phyloP scores from a whole-genome alignment of 1,284 basidiomycete species.

The Stereum hirsutum region DNA sequence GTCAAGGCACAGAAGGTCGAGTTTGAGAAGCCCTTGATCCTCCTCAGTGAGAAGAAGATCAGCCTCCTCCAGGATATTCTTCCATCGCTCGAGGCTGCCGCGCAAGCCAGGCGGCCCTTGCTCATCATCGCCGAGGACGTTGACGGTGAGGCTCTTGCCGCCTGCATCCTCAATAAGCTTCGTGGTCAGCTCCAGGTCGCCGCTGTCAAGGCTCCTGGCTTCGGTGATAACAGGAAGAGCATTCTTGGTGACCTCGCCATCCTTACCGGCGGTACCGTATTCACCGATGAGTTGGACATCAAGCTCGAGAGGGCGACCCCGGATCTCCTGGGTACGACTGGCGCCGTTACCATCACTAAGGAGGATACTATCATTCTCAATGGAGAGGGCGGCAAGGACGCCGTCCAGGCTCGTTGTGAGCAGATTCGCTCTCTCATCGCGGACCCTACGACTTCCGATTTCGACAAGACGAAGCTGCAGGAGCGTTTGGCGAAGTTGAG shows the following conservation, averaged over 20 bases:
- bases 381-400: conserved; percentile 82
- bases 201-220: conserved; percentile 95
- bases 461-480: conserved; percentile 93
- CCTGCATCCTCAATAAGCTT: conserved; percentile 98
- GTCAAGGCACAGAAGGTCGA: conserved; percentile 96
- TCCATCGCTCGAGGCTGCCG: conserved; percentile 88
- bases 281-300: conserved; percentile 97
- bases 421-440: conserved; percentile 84
- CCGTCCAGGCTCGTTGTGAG: conserved; percentile 87
- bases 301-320: conserved; percentile 90
- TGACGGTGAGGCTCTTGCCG: conserved; percentile 95
- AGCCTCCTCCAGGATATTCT: conserved; percentile 93
- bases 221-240: conserved; percentile 98
- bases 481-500: conserved; percentile 94
- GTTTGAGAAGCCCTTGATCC: conserved; percentile 93
- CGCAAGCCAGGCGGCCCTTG: conserved; percentile 85
- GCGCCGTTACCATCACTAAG: conserved; percentile 93
- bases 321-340: conserved; percentile 89
- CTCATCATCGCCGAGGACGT: conserved; percentile 97
- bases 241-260: conserved; percentile 96
- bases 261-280: conserved; percentile 95
- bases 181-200: conserved; percentile 91
- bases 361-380: conserved; percentile 98
- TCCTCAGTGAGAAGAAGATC: conserved; percentile 98
- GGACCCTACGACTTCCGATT: conserved; percentile 86